phyloP scores from a whole-genome alignment of 2,329 filamentous ascomycete genomes.

The Chlorencoelia australis region DNA sequence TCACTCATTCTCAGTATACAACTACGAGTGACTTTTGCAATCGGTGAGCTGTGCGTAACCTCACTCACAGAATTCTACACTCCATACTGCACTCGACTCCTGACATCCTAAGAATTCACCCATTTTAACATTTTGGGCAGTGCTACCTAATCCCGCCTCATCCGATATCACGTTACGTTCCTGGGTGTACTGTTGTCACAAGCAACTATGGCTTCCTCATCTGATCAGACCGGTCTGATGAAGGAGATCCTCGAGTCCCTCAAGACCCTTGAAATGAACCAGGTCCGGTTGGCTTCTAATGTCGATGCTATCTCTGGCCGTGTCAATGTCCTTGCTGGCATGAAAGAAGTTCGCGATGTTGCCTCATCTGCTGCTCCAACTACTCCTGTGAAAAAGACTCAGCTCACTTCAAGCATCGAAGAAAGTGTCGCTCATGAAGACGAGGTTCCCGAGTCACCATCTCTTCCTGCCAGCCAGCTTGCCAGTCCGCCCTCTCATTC shows the following conservation, averaged over 20 bases:
- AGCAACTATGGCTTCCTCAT: conserved; percentile 17
- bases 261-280: conserved; percentile 44
- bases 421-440: conserved; percentile 14
- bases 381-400: conserved; percentile 9
- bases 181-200: too few species aligned
- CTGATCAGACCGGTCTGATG: conserved; percentile 29
- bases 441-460: conserved; percentile 24
- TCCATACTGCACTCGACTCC: too few species aligned
- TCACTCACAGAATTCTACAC: too few species aligned
- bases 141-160: too few species aligned
- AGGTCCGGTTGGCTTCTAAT: conserved; percentile 42
- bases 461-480: conserved; percentile 21
- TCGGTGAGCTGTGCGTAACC: too few species aligned
- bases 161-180: too few species aligned
- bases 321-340: conserved; percentile 48
- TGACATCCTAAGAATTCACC: too few species aligned
- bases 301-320: conserved; percentile 51
- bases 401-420: conserved; percentile 9
- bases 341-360: conserved; percentile 45
- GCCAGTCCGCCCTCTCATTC: conserved; percentile 13
- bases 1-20: too few species aligned
- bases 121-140: too few species aligned
- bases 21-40: too few species aligned
- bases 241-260: conserved; percentile 46
- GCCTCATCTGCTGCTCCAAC: conserved; percentile 23